Evolutionary conservation across 179 eudicot genomes (phyloP), one percentile per base, ranked within the genome.

Genomic region (Kewa caespitosa): DNA sequence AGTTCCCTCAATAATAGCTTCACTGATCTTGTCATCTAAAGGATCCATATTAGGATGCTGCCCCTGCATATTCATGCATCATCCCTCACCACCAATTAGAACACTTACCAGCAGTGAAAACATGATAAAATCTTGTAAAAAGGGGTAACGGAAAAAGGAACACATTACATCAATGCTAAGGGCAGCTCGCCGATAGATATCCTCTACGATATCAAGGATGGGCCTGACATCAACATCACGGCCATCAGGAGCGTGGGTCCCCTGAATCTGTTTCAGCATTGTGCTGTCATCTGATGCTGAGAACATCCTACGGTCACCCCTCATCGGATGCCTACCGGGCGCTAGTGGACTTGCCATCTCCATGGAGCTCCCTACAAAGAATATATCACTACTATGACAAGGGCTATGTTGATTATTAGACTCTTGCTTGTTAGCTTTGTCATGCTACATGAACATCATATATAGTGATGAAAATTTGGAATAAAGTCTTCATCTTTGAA

Each of bases 161-260:
- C 80, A 90, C 87, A 79, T 75, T 64, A 9, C 81, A 41, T 83
- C 83, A 77, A 81, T 75, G 83, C 62, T 78, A 55, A 89, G 90
- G 11, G 70, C 77, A 73, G 87, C 85, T 41, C 70, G 93, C 6
- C 74, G 80, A 52, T 89, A 80, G 74, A 92, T 82, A 39, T 89
- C 91, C 81, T 88, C 85, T 2, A 88, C 78, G 78, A 90, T 79
- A 39, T 76, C 79, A 43, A 92, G 84, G 48, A 92, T 86, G 0
- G 92, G 90, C 25, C 83, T 84, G 41, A 87, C 86, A 28, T 94
- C 93, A 38, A 92, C 88, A 27, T 82, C 87, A 14, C 86, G 90
- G 23, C 91, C 92, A 83, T 92, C 93, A 10, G 90, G 95, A 54
- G 91, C 76, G 60, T 92, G 97, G 12, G 96, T 92, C 8, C 86